Evolutionary conservation across 1,284 basidiomycete genomes (phyloP), one percentile per base, ranked within the genome.

Genomic region (Cryptococcus sp.): DNA sequence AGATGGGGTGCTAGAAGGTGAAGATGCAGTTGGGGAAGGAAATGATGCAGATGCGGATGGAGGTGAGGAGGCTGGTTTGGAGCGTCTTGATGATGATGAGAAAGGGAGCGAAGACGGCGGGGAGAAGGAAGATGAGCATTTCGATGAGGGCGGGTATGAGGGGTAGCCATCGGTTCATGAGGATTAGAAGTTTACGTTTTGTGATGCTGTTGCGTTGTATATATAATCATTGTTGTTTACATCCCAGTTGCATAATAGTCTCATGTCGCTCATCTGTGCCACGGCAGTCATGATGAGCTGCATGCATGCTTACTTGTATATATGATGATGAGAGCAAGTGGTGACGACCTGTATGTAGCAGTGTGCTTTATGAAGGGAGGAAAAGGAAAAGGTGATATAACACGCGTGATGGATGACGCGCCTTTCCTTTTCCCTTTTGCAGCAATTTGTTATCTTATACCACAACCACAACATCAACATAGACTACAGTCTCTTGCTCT

Each of bases 341-440:
- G 26, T 29, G 10, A 29, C 10, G 26, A 29, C 26, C 26, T 29
- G 26, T 29, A 29, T 29, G 26, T 10, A 34, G 29, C 29, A 2
- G 29, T 34, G 29, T 34, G 29, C 29, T 5, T 10, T 7, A 4
- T 10, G 8, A 10, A 34, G 8, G 29, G 8, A 10, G 13, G 8
- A 13, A 34, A 13, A 34, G 8, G 5, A 13, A 34, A 34, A 55
- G 39, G 45, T 51, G 55, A 57, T 52, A 52, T 57, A 19, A 41
- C 55, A 19, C 55, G 50, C 48, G 13, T 3, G 25, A 22, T 29
- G 53, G 41, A 25, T 25, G 55, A 57, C 55, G 55, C 55, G 55
- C 50, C 55, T 57, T 25, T 52, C 50, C 50, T 57, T 57, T 52
- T 57, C 50, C 45, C 29, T 34, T 34, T 34, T 34, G 29, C 8